Evolutionary conservation across 176 grass and related monocot genomes (phyloP).

Genomic region (Cenchrus fungigraminus): DNA sequence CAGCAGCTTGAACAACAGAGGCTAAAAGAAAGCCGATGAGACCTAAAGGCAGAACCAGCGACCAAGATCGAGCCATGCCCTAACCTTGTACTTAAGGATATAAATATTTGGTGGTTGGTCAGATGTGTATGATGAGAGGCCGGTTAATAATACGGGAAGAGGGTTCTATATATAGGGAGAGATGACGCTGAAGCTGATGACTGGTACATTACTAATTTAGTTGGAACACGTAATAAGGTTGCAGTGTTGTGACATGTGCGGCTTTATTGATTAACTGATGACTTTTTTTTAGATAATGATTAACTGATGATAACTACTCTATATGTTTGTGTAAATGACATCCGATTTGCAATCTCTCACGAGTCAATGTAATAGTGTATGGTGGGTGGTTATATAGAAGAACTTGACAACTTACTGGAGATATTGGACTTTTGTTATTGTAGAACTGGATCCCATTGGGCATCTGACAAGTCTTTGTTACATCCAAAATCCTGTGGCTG

Average conservation of each 20-base stretch:
- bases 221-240: background rate
- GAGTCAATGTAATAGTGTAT: no score
- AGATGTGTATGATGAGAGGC: background rate
- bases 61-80: conserved; percentile 18
- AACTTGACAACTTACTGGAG: no score
- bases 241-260: background rate
- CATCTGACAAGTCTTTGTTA: no score
- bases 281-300: no score
- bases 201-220: background rate
- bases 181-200: background rate
- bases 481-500: no score
- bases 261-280: background rate
- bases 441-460: no score
- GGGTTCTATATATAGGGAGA: conserved; percentile 6
- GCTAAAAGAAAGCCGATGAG: background rate
- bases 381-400: no score
- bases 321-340: no score
- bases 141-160: no score
- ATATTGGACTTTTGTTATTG: no score
- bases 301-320: no score
- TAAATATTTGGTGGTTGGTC: background rate
- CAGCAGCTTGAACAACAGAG: background rate
- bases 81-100: background rate
- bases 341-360: no score
- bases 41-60: conserved; percentile 1